A percentile compares a stretch with the other conserved stretches of the same genome.
These are phyloP conservation scores for Tolypocladium sp. DNA, from an alignment of 2,329 filamentous ascomycete genomes.

Conservation along the genomic window DNA sequence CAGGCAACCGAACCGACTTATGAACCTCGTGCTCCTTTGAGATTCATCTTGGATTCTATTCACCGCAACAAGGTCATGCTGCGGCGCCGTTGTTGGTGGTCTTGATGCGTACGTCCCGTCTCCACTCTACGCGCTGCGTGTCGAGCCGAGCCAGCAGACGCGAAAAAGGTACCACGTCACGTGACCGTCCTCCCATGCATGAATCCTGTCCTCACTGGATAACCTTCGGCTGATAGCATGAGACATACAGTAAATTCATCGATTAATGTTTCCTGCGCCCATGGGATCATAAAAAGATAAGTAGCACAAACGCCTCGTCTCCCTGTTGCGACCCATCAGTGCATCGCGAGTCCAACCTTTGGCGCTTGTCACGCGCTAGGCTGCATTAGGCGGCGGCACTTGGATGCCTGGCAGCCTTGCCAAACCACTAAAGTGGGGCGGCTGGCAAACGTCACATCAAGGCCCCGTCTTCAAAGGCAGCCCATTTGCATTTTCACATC, in stretches of 20 bases:
- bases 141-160: neutral
- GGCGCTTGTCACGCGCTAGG: neutral
- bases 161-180: slow-evolving; percentile 2
- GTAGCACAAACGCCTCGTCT: neutral
- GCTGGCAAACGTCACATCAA: neutral
- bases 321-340: neutral
- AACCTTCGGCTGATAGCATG: no score
- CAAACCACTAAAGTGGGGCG: neutral
- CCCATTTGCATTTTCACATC: neutral
- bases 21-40: neutral
- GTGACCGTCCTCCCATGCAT: neutral
- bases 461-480: neutral
- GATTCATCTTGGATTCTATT: neutral
- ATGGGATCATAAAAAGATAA: neutral
- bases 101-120: neutral
- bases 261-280: neutral
- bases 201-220: no score
- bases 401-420: neutral
- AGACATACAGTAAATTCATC: no score
- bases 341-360: neutral
- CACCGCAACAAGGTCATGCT: neutral
- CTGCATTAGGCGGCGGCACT: neutral
- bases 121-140: neutral
- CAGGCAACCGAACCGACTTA: neutral
- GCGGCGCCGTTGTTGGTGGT: neutral